These are phyloP conservation scores for Neonothopanus nambi DNA, from an alignment of 1,284 basidiomycete genomes.

Conservation along the genomic window DNA sequence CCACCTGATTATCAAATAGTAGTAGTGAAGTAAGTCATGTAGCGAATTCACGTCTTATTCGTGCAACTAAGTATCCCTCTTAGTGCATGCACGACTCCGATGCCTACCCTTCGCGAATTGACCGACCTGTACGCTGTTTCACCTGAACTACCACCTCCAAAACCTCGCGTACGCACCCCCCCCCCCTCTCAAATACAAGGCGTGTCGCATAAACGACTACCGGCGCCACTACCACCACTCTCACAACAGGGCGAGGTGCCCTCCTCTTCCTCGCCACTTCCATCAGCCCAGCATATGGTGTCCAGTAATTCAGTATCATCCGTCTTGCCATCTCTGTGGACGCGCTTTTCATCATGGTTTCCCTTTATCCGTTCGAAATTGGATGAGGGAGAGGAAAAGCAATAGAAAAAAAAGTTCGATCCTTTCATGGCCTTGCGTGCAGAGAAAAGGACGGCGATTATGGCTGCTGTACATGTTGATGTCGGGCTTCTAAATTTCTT, in stretches of 20 bases:
- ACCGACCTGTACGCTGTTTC: conserved; percentile 60
- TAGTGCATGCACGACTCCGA: conserved; percentile 71
- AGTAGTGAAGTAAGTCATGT: conserved; percentile 72
- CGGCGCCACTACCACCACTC: conserved; percentile 3
- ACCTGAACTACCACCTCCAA: conserved; percentile 56
- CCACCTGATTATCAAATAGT: conserved; percentile 88
- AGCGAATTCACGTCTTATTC: not conserved
- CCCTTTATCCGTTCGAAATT: conserved; percentile 15
- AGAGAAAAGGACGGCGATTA: conserved; percentile 82
- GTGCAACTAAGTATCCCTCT: conserved; percentile 2
- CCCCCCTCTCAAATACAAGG: conserved; percentile 19
- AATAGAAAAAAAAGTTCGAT: conserved; percentile 41
- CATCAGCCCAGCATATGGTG: conserved; percentile 16
- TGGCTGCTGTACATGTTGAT: conserved; percentile 93
- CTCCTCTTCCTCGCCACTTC: not conserved
- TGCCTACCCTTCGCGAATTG: conserved; percentile 74
- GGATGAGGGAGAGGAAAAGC: not conserved
- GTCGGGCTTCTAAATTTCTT: conserved; percentile 86
- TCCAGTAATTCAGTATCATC: conserved; percentile 12
- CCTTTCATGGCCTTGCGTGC: conserved; percentile 80
- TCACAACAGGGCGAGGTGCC: conserved; percentile 3
- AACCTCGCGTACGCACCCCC: conserved; percentile 46
- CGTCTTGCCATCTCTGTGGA: conserved; percentile 2
- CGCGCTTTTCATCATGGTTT: conserved; percentile 32
- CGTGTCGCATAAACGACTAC: conserved; percentile 15